Evolutionary conservation across 306 rosid species (phyloP).

Genomic region (Acacia confusa): DNA sequence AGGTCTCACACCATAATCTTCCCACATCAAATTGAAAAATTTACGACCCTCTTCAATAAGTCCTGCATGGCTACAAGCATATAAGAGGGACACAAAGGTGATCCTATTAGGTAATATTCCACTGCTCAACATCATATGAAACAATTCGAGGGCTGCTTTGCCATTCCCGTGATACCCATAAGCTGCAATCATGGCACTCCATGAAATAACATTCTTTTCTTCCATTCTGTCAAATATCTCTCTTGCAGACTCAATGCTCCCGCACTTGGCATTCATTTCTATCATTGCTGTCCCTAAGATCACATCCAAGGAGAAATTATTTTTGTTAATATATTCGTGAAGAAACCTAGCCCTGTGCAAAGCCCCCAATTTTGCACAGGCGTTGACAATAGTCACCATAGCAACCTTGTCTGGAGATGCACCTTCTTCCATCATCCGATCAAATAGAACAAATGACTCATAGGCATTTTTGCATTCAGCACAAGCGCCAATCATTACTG

Average conservation of each 20-base stretch:
- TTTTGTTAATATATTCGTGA: conserved; percentile 49
- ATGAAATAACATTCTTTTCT: conserved; percentile 67
- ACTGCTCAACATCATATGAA: conserved; percentile 56
- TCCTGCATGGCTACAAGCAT: conserved; percentile 87
- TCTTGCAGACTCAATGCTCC: conserved; percentile 64
- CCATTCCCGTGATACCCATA: conserved; percentile 77
- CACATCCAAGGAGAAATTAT: conserved; percentile 57
- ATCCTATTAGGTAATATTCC: conserved; percentile 56
- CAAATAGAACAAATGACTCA: conserved; percentile 69
- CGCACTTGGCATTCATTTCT: conserved; percentile 80
- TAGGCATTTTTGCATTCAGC: conserved; percentile 51
- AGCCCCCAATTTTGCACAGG: conserved; percentile 75
- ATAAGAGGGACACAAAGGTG: conserved; percentile 69
- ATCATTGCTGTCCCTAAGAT: conserved; percentile 74
- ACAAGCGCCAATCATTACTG: conserved; percentile 68
- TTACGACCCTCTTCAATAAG: conserved; percentile 62
- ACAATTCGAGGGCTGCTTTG: conserved; percentile 56
- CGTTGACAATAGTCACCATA: conserved; percentile 65
- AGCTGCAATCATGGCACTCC: conserved; percentile 90
- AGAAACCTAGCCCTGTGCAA: conserved; percentile 65
- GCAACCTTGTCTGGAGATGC: conserved; percentile 66
- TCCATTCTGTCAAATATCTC: conserved; percentile 61
- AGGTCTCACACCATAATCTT: conserved; percentile 54
- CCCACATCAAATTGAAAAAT: conserved; percentile 59
- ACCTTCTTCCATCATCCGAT: conserved; percentile 69